phyloP scores from a whole-genome alignment of 345 rosid genomes.

The Populus simonii region DNA sequence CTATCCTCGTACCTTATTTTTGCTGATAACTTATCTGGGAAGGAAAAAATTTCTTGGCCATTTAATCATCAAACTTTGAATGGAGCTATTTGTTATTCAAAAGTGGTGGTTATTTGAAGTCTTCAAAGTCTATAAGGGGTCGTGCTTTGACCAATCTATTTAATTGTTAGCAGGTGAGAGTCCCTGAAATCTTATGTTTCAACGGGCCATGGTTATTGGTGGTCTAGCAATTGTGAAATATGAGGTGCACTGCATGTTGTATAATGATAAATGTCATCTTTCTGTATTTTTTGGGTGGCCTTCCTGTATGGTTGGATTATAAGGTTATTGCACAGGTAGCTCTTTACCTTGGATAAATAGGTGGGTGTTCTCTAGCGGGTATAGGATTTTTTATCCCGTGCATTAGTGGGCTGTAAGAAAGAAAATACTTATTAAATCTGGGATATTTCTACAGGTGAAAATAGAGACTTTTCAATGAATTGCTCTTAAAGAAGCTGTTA shows the following conservation, averaged over 20 bases:
- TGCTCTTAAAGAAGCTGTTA: neutral
- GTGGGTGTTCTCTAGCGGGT: neutral
- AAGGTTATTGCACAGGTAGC: neutral
- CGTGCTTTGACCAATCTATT: neutral
- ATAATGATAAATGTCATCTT: neutral
- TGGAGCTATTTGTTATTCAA: neutral
- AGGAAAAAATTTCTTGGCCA: neutral
- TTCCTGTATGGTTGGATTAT: neutral
- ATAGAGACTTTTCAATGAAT: neutral
- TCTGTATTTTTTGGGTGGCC: neutral
- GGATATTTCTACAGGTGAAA: neutral
- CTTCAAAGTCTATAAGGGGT: neutral
- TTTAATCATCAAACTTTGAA: neutral
- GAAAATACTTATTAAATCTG: neutral
- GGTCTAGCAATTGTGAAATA: neutral
- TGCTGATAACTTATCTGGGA: neutral
- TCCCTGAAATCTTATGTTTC: neutral
- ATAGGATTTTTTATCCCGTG: neutral
- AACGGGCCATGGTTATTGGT: neutral
- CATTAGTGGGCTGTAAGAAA: neutral
- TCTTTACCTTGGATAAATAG: neutral
- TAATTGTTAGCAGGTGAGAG: neutral
- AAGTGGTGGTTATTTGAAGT: neutral
- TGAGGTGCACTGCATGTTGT: no score
- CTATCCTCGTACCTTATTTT: neutral